Evolutionary conservation across 495 filamentous ascomycete genomes (phyloP), one percentile per base, ranked within the genome.

Genomic region (Apiosordaria backusii): DNA sequence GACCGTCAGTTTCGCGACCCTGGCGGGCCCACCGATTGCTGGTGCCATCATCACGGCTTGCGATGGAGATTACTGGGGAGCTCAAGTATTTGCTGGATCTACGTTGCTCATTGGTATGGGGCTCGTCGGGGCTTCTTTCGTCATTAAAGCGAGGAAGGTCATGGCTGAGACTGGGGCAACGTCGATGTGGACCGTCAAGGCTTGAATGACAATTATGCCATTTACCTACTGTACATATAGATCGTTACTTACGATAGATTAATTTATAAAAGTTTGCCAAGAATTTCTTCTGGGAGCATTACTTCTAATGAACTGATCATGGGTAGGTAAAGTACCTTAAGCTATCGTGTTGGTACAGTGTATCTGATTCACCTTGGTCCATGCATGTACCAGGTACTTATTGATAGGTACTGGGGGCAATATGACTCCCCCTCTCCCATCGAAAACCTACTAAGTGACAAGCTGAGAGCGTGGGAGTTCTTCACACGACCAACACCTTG

Each of bases 11-110:
- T 84, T 95, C 60, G 90, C 91, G 0, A 83, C 83, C 23, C 77
- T 95, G 26, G 90, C 88, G 26, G 91, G 91, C 0, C 85, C 90
- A 13, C 90, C 92, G 3, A 86, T 96, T 65, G 89, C 87, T 0
- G 92, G 91, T 0, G 84, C 85, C 19, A 84, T 87, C 10, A 82
- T 92, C 22, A 84, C 81, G 0, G 83, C 81, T 1, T 73, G 78
- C 21, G 77, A 78, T 10, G 88, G 87, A 0, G 65, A 72, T 10
- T 93, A 90, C 74, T 70, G 80, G 52, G 85, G 85, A 65, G 89
- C 89, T 4, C 88, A 91, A 79, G 79, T 81, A 24, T 84, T 89
- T 68, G 84, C 85, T 2, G 87, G 86, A 0, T 75, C 77, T 15
- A 68, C 70, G n/a, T 50, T 86, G 62, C 60, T 84, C 25, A 35